A percentile compares a stretch with the other conserved stretches of the same genome.
Evolutionary conservation across 805 yeast species (phyloP).

Genomic region (Lachancea lanzarotensis): DNA sequence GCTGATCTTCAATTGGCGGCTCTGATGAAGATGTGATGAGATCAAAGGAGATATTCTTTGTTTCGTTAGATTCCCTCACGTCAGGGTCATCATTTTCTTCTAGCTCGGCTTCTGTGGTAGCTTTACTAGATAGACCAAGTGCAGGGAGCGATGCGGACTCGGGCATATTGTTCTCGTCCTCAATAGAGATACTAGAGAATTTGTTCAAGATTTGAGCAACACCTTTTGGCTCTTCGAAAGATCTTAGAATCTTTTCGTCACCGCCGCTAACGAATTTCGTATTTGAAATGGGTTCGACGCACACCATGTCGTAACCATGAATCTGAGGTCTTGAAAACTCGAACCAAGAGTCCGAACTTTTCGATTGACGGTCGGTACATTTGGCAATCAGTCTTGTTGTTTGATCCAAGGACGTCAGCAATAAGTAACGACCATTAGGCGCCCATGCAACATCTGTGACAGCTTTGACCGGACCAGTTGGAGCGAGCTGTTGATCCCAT

Average conservation of each 20-base stretch:
- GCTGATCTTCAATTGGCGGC: constrained; percentile 85
- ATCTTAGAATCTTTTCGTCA: constrained; percentile 87
- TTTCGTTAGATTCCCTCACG: constrained; percentile 31
- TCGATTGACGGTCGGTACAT: constrained; percentile 35
- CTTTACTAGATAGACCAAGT: constrained; percentile 87
- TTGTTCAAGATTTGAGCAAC: constrained; percentile 56
- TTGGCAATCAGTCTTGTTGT: constrained; percentile 80
- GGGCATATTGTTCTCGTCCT: constrained; percentile 42
- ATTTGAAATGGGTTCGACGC: constrained; percentile 54
- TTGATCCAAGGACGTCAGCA: constrained; percentile 84
- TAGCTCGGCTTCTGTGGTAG: constrained; percentile 48
- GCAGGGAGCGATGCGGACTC: constrained; percentile 90
- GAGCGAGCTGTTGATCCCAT: constrained; percentile 47
- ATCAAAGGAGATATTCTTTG: constrained; percentile 39
- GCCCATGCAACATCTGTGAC: constrained; percentile 81
- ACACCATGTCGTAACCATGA: constrained; percentile 95
- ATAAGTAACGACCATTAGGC: constrained; percentile 53
- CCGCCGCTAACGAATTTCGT: constrained; percentile 84
- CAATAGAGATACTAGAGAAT: constrained; percentile 42
- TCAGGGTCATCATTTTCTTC: constrained; percentile 35
- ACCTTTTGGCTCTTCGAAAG: constrained; percentile 80
- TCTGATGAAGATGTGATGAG: constrained; percentile 39
- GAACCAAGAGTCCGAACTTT: constrained; percentile 51
- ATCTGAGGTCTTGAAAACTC: constrained; percentile 97
- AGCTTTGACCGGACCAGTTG: constrained; percentile 70